Percentiles rank a stretch among this genome's conserved stretches.
Conservation (phyloP, 495 filamentous ascomycete species). For the Trichoderma gamsii region DNA sequence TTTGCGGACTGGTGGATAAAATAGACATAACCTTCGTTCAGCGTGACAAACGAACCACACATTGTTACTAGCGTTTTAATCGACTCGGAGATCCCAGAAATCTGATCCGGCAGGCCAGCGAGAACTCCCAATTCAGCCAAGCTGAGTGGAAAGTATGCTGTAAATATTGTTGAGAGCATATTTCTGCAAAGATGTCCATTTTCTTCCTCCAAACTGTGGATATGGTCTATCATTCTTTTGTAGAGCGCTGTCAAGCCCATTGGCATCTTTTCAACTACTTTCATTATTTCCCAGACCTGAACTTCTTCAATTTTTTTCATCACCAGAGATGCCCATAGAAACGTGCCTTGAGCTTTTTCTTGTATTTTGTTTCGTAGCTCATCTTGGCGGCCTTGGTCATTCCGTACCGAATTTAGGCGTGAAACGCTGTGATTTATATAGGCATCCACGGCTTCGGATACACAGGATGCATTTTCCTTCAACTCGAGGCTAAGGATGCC, state of each 20-base stretch:
- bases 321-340: constrained; percentile 32
- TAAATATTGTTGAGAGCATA: neutral
- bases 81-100: neutral
- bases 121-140: neutral
- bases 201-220: neutral
- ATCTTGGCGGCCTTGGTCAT: constrained; percentile 19
- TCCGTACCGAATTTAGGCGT: constrained; percentile 18
- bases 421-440: constrained; percentile 34
- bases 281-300: constrained; percentile 15
- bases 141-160: neutral
- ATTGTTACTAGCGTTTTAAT: neutral
- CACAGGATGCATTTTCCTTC: constrained; percentile 26
- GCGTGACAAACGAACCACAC: neutral
- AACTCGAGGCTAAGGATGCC: constrained; percentile 22
- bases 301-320: constrained; percentile 22
- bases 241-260: constrained; percentile 23
- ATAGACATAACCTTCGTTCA: neutral
- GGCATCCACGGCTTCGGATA: constrained; percentile 22
- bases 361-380: constrained; percentile 20
- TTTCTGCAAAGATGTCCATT: neutral
- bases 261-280: constrained; percentile 20
- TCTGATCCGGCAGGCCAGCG: neutral
- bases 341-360: constrained; percentile 26
- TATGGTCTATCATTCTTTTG: constrained; percentile 22
- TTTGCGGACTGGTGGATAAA: neutral